Evolutionary conservation across 2,329 filamentous ascomycete species (phyloP), one percentile per base, ranked within the genome.

Genomic region (Chaetoscypha palmicola): DNA sequence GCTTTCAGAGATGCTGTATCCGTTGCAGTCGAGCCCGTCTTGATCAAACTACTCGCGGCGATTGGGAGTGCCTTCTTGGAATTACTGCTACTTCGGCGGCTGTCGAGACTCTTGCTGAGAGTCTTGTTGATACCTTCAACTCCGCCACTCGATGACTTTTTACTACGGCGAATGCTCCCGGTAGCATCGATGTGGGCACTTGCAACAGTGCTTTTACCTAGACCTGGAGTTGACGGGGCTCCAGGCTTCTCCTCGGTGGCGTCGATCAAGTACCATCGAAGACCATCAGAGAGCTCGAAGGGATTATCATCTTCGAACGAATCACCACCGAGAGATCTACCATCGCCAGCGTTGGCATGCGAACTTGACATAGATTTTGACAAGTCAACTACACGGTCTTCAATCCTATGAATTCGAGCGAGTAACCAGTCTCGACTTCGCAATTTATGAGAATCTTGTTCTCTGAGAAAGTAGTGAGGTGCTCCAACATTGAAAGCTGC

Each of bases 401-500:
- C 88, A 17, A 97, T 81, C 52, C 87, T 88, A 10, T 81, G 81
- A 46, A 98, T 97, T 12, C 92, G 82, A 7, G 92, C 92, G 5
- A 98, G 82, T n/a, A 98, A 79, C 89, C 92, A 98, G 62, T 98
- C 92, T 26, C 91, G 78, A 37, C 81, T 82, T 22, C 83, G 79
- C 4, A 98, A 71, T 48, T 87, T 83, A 65, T 98, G 94, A 1
- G 75, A 76, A 56, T 97, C 91, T 62, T 94, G 86, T 64, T 98
- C 92, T 26, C 89, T 85, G 2, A 98, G 73, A 68, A 98, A 98
- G 68, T 92, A 97, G 63, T 98, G 92, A 7, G 92, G 92, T 48
- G 91, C 94, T 1, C 90, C 91, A 23, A 98, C 86, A 58, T 98
- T 98, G 74, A 98, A 98, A 1, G 92, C 92, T 4, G 92, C 92